phyloP scores from a whole-genome alignment of 2,329 filamentous ascomycete species.

The Rutstroemia sp. region DNA sequence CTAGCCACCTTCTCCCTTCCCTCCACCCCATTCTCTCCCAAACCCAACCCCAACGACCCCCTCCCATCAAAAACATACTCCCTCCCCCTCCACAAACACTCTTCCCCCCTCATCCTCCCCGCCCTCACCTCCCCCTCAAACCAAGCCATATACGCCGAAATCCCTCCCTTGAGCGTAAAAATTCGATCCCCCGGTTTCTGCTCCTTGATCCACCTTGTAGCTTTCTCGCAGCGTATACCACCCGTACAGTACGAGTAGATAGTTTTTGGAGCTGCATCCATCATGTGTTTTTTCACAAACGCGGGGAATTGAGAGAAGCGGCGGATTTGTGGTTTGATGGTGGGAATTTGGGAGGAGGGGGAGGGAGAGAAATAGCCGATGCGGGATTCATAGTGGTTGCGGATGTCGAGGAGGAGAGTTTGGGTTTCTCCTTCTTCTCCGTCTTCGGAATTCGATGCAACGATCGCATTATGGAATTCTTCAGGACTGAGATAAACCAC shows the following conservation, averaged over 20 bases:
- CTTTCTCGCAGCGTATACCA: constrained; percentile 30
- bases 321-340: constrained; percentile 25
- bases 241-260: constrained; percentile 30
- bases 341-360: constrained; percentile 11
- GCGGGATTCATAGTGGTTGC: constrained; percentile 30
- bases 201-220: constrained; percentile 23
- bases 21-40: not conserved
- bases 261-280: constrained; percentile 11
- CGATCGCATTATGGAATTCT: constrained; percentile 21
- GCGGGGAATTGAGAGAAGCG: constrained; percentile 29
- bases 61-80: constrained; percentile 31
- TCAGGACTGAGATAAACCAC: constrained; percentile 23
- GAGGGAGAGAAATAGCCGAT: constrained; percentile 30
- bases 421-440: constrained; percentile 6
- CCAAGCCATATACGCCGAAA: constrained; percentile 29
- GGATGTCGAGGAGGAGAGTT: constrained; percentile 25
- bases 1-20: constrained; percentile 21
- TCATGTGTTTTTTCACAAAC: constrained; percentile 24
- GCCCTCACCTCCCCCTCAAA: constrained; percentile 27
- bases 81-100: constrained; percentile 27
- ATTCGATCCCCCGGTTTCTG: constrained; percentile 18
- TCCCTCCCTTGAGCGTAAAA: constrained; percentile 28
- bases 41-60: constrained; percentile 22
- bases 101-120: constrained; percentile 21
- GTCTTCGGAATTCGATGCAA: not conserved